Conservation (phyloP, 2,329 filamentous ascomycete species). For the Hirsutella thompsonii region DNA sequence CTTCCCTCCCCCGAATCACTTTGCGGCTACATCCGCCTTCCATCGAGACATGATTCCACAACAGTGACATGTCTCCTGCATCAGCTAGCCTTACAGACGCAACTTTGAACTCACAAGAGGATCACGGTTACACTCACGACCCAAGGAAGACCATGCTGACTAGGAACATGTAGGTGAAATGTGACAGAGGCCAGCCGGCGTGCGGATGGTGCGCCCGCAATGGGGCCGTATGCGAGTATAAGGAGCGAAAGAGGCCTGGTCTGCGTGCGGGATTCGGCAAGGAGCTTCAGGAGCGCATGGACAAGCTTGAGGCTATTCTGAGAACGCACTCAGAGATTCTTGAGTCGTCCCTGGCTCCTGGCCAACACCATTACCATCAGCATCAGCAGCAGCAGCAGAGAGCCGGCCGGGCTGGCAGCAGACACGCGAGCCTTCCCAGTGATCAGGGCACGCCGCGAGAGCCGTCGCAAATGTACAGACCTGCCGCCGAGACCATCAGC, state of each 20-base stretch:
- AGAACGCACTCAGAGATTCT: conserved; percentile 54
- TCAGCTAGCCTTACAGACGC: too few species aligned
- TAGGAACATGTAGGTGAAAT: conserved; percentile 44
- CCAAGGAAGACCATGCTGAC: too few species aligned
- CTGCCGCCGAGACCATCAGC: conserved; percentile 34
- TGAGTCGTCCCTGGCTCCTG: conserved; percentile 36
- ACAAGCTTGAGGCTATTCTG: conserved; percentile 55
- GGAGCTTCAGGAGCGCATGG: conserved; percentile 59
- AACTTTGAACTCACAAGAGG: too few species aligned
- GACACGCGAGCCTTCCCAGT: conserved; percentile 36
- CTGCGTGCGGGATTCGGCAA: conserved; percentile 56
- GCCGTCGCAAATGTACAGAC: conserved; percentile 30
- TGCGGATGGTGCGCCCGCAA: conserved; percentile 58
- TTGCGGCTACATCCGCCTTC: background rate
- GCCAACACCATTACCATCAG: too few species aligned
- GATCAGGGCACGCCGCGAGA: conserved; percentile 45
- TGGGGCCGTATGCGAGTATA: conserved; percentile 51
- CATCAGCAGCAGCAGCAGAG: too few species aligned
- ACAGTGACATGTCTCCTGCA: background rate
- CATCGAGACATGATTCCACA: background rate
- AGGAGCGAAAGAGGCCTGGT: conserved; percentile 55
- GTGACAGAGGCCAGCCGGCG: conserved; percentile 61
- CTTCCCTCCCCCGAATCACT: background rate
- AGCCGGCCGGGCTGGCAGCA: conserved; percentile 24
- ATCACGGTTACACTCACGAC: too few species aligned